Evolutionary conservation across 2,329 filamentous ascomycete species (phyloP), one percentile per base, ranked within the genome.

Genomic region (Fusarium palustre): DNA sequence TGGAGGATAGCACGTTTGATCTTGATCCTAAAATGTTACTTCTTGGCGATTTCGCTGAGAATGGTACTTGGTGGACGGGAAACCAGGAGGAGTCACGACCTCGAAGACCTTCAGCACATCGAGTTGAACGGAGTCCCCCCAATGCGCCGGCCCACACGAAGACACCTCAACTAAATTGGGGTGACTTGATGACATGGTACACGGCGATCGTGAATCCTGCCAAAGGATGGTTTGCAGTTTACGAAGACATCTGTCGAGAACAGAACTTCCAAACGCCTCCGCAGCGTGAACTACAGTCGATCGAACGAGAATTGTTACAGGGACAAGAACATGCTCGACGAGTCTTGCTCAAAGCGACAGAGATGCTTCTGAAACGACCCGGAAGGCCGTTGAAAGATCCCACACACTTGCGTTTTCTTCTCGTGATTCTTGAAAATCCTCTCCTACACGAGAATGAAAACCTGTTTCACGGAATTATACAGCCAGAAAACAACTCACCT

Each of bases 51-150:
- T 85, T 94, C 69, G 91, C 90, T 1, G 92, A 96, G 76, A 96
- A 96, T 75, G 92, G 91, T 4, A 87, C 87, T 10, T 95, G 92
- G 92, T 95, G 92, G 92, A 90, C 90, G 47, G 91, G 90, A 3
- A 85, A 85, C 49, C 83, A 86, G 73, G 77, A 83, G 36, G 78
- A 81, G 22, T 46, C 59, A 28, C 55, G 53, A 24, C 52, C 68
- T 12, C 67, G 60, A 39, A 74, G 64, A 42, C 59, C 55, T 59
- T 68, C 69, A 12, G 48, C 55, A 25, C 66, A 55, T 20, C 68
- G 66, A 24, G 59, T 52, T 13, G 70, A 76, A 24, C 68, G 63
- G 25, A 64, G 53, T 28, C 53, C 69, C 49, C 47, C 66, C 7
- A 73, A 63, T 28, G 53, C 65, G 33, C 53, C 54, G 11, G 55